Evolutionary conservation across 768 basidiomycete species (phyloP), one percentile per base, ranked within the genome.

Genomic region (Tylopilus rubrobrunneus): DNA sequence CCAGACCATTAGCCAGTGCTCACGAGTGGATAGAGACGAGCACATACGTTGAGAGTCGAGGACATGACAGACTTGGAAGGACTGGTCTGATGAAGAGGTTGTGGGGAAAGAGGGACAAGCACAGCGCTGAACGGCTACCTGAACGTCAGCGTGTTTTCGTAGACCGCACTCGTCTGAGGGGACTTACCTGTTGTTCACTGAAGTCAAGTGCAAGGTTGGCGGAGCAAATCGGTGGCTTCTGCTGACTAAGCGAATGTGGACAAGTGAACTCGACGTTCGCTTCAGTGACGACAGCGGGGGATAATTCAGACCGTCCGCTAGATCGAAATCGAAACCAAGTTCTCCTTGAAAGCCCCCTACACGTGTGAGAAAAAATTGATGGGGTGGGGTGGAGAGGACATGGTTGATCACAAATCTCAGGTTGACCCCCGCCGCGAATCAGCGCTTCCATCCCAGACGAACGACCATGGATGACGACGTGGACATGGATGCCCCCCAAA

Each of bases 401-500:
- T 19, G 19, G 19, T 36, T 45, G 6, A 47, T 37, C 49, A 40
- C 56, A 9, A 49, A 41, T 15, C 42, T 40, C 40, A 33, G 36
- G n/a, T 36, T 49, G 33, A 33, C 41, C 34, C 29, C 34, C 25
- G 11, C 44, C 15, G 37, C 49, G 43, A 57, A 43, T 29, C 36
- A n/a, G 19, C 27, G 33, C 34, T 14, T 34, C 11, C 5, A 15
- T 34, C 56, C 45, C 37, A 42, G 25, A 45, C 28, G 28, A 19
- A 34, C 45, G 23, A 43, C 41, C 17, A 74, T 75, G 71, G 69
- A 74, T 54, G 71, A 75, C 45, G 76, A 78, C 51, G 62, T 75
- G n/a, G 75, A 77, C 41, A 89, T 90, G 86, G 89, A 90, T 37
- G 86, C 89, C 33, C 89, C 89, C 36, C 84, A 84, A 60, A 91